A percentile compares a stretch with the other conserved stretches of the same genome.
Conservation (phyloP, 441 rosid genomes). For the Monsonia emarginata region DNA sequence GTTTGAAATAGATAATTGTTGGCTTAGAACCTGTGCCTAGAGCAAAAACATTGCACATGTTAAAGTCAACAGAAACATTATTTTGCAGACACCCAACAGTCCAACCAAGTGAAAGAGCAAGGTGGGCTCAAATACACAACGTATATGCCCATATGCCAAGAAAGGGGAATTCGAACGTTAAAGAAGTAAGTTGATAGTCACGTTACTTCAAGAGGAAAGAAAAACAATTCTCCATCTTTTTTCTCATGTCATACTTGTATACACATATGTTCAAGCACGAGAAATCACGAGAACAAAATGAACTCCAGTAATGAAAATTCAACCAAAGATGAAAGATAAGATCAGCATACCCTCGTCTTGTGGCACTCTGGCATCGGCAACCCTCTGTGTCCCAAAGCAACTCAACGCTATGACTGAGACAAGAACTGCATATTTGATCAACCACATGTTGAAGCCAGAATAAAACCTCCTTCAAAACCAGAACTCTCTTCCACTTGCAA, state of each 20-base stretch:
- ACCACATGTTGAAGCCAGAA: not conserved
- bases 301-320: not conserved
- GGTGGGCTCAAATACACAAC: too few relatives aligned
- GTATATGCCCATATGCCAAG: not conserved
- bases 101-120: too few relatives aligned
- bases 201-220: not conserved
- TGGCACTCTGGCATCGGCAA: constrained; percentile 2
- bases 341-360: constrained; percentile 1
- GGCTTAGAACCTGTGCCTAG: not conserved
- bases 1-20: not conserved
- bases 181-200: not conserved
- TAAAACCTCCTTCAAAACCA: not conserved
- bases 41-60: not conserved
- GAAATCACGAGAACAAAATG: not conserved
- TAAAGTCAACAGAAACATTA: not conserved
- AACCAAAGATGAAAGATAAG: not conserved
- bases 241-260: not conserved
- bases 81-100: not conserved
- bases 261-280: not conserved
- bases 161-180: not conserved
- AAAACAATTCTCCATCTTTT: not conserved
- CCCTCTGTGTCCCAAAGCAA: not conserved
- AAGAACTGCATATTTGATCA: not conserved
- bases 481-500: not conserved
- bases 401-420: not conserved